phyloP scores from a whole-genome alignment of 305 asterid species.

The Rubia occidens region DNA sequence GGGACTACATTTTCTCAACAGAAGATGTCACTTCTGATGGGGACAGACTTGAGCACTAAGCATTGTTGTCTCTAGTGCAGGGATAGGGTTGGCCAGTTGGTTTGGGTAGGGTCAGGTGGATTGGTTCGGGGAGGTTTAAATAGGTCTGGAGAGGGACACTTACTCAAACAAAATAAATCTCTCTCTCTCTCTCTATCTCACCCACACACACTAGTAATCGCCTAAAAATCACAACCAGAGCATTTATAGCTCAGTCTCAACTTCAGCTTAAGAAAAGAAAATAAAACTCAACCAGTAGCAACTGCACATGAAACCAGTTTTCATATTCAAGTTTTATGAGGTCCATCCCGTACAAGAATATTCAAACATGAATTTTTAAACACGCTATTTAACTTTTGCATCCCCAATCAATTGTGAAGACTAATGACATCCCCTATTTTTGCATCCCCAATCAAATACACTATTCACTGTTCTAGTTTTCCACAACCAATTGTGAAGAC shows the following conservation, averaged over 20 bases:
- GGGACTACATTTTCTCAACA: not conserved
- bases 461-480: not conserved
- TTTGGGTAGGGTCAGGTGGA: not conserved
- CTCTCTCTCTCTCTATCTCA: not conserved
- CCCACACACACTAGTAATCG: not conserved
- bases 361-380: not conserved
- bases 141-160: not conserved
- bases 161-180: not conserved
- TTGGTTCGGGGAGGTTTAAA: not conserved
- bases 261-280: not conserved
- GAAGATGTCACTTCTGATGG: not conserved
- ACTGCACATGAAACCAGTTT: not conserved
- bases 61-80: constrained; percentile 1
- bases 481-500: not conserved
- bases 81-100: not conserved
- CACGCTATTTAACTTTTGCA: not conserved
- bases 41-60: not conserved
- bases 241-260: not conserved
- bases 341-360: no score
- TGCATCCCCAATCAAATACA: no score
- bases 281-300: not conserved
- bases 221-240: not conserved
- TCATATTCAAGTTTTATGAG: not conserved
- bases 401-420: not conserved
- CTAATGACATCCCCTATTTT: no score